These are phyloP conservation scores for Magnaporthales sp. DNA, from an alignment of 2,329 filamentous ascomycete species.

Conservation along the genomic window DNA sequence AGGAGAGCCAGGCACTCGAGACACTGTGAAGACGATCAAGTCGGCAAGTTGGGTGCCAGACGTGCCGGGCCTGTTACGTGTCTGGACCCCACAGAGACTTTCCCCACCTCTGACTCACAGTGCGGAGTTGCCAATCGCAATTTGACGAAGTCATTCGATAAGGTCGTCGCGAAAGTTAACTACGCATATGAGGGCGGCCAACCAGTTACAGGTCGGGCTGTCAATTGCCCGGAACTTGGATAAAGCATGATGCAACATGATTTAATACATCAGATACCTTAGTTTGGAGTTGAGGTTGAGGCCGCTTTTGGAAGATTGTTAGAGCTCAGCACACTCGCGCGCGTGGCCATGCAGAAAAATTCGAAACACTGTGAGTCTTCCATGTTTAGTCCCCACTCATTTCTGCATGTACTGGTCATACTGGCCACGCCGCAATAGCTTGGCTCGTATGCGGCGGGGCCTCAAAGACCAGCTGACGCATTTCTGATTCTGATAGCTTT, in stretches of 20 bases:
- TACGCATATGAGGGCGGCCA: neutral
- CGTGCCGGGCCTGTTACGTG: neutral
- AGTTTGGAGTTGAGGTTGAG: neutral
- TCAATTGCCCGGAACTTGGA: neutral
- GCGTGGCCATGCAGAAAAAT: neutral
- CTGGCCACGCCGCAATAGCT: neutral
- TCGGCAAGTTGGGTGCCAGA: neutral
- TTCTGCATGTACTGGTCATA: slow-evolving; percentile 5
- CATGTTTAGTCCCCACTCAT: neutral
- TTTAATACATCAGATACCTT: too few species aligned
- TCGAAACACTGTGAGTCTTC: neutral
- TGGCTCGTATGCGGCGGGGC: slow-evolving; percentile 3
- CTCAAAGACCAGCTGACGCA: neutral
- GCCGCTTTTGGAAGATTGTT: neutral
- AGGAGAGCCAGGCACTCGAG: neutral
- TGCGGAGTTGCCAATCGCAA: neutral
- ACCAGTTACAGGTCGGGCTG: neutral
- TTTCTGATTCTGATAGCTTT: neutral
- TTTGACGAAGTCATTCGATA: neutral
- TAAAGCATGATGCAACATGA: neutral
- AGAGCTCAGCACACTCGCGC: neutral
- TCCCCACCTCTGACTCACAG: neutral
- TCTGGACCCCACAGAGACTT: neutral
- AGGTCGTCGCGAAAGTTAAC: neutral
- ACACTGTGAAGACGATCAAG: slow-evolving; percentile 1